These are phyloP conservation scores for Bruguiera parviflora DNA, from an alignment of 345 rosid species.

Conservation along the genomic window DNA sequence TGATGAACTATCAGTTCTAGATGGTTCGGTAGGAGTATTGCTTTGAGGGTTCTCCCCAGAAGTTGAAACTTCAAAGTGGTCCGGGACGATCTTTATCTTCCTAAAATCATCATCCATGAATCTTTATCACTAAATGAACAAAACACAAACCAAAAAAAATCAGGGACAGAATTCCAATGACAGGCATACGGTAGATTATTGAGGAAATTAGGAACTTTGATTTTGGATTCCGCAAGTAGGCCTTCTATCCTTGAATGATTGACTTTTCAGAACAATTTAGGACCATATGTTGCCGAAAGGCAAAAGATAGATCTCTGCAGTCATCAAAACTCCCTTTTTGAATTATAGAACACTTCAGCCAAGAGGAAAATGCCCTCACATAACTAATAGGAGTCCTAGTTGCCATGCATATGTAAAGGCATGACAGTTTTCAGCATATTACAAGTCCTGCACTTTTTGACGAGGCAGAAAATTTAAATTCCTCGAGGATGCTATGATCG, in stretches of 20 bases:
- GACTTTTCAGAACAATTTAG: background rate
- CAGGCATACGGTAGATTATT: background rate
- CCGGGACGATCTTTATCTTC: conserved; percentile 58
- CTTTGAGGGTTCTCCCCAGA: conserved; percentile 32
- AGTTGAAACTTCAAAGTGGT: conserved; percentile 65
- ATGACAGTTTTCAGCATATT: no score
- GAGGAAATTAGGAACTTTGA: background rate
- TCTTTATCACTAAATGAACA: conserved; percentile 19
- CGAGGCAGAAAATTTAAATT: no score
- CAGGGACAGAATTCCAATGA: background rate
- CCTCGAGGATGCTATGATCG: no score
- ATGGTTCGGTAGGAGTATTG: conserved; percentile 36
- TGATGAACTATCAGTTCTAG: conserved; percentile 32
- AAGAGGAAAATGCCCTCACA: background rate
- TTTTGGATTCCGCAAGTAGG: no score
- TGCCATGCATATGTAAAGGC: no score
- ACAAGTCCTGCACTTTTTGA: no score
- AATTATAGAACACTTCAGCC: no score
- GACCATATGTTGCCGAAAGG: background rate
- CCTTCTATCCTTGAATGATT: no score
- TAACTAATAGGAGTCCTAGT: no score
- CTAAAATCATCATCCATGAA: conserved; percentile 74
- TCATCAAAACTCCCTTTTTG: background rate
- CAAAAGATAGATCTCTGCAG: background rate
- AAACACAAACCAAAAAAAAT: conserved; percentile 5